Conservation (phyloP, 495 filamentous ascomycete species). For the Achaetomiella virescens region DNA sequence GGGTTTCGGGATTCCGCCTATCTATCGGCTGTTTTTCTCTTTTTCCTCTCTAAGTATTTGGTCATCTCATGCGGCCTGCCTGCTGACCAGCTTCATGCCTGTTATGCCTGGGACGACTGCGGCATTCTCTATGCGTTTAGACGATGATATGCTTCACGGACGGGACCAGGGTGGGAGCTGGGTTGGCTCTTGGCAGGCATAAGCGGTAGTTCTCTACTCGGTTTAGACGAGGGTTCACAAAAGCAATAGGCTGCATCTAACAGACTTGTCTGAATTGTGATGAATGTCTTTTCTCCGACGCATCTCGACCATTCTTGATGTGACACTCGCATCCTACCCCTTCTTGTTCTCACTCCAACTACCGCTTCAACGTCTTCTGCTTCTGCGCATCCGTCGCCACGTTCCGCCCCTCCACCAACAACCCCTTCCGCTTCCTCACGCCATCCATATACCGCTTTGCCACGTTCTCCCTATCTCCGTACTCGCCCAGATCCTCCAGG, state of each 20-base stretch:
- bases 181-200: neutral
- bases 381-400: slow-evolving; percentile 86
- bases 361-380: slow-evolving; percentile 98
- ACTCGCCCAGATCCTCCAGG: slow-evolving; percentile 89
- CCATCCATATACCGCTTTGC: slow-evolving; percentile 93
- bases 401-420: slow-evolving; percentile 68
- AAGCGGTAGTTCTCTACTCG: slow-evolving; percentile 4
- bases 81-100: neutral
- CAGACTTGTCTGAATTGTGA: neutral
- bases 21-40: neutral
- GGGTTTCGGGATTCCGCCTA: neutral
- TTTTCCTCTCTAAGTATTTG: neutral
- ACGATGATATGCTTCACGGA: slow-evolving; percentile 6
- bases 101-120: neutral
- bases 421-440: slow-evolving; percentile 76
- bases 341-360: slow-evolving; percentile 9
- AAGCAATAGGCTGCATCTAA: slow-evolving; percentile 8
- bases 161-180: slow-evolving; percentile 1
- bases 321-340: neutral
- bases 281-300: neutral
- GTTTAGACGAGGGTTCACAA: slow-evolving; percentile 13
- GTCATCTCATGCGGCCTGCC: slow-evolving; percentile 8
- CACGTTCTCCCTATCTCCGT: slow-evolving; percentile 88
- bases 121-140: slow-evolving; percentile 1
- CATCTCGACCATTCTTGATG: neutral